Evolutionary conservation across 2,329 filamentous ascomycete genomes (phyloP).

Genomic region (Alternaria triticina): DNA sequence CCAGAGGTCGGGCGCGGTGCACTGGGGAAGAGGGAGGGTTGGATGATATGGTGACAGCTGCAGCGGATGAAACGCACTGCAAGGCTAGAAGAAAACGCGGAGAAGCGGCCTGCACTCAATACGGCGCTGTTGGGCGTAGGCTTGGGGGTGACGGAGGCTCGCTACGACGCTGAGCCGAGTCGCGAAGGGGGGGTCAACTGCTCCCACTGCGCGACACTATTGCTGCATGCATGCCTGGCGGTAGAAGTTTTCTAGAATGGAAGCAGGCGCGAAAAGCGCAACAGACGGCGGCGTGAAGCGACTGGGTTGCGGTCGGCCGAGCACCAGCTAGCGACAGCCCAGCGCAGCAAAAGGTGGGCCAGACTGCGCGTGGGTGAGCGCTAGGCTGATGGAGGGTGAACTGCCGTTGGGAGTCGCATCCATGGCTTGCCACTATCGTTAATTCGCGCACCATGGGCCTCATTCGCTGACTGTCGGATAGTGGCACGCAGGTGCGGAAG

Average conservation of each 20-base stretch:
- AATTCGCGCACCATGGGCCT: conserved; percentile 18
- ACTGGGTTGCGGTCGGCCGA: conserved; percentile 17
- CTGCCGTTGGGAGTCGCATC: conserved; percentile 13
- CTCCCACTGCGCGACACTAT: conserved; percentile 1
- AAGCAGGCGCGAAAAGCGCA: conserved; percentile 23
- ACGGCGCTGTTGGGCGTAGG: conserved; percentile 11
- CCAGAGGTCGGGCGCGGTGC: conserved; percentile 9
- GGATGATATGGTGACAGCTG: background rate
- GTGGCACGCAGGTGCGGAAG: conserved; percentile 1
- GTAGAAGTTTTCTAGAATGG: conserved; percentile 30
- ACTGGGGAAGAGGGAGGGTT: conserved; percentile 14
- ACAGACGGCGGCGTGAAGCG: conserved; percentile 10
- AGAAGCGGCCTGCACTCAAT: conserved; percentile 19
- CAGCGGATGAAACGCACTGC: conserved; percentile 22
- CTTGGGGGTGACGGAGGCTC: conserved; percentile 8
- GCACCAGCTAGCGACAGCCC: background rate
- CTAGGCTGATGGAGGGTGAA: conserved; percentile 8
- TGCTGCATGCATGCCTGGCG: conserved; percentile 5
- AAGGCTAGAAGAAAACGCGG: conserved; percentile 36
- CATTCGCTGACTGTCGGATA: conserved; percentile 13
- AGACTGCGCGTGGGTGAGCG: conserved; percentile 8
- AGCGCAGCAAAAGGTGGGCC: conserved; percentile 8
- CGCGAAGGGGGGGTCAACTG: conserved; percentile 8
- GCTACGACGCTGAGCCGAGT: conserved; percentile 15
- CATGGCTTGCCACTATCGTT: conserved; percentile 15